phyloP scores from a whole-genome alignment of 2,329 filamentous ascomycete species.

The Calonectria naviculata region DNA sequence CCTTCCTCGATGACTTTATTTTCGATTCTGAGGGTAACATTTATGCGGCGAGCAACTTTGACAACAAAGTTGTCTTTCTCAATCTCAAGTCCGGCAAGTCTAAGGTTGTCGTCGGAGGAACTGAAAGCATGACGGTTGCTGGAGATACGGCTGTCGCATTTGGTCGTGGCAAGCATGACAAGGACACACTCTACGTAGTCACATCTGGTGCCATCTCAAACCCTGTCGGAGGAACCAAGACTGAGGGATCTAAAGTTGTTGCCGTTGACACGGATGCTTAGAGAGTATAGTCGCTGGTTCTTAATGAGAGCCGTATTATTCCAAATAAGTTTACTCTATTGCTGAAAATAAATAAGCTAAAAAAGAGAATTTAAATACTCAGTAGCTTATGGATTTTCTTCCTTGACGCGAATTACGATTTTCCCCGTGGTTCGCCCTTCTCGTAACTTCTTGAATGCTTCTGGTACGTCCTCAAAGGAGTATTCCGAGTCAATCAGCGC shows the following conservation, averaged over 20 bases:
- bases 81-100: slow-evolving; percentile 22
- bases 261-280: slow-evolving; percentile 15
- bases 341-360: neutral
- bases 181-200: slow-evolving; percentile 23
- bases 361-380: neutral
- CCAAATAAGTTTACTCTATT: neutral
- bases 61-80: slow-evolving; percentile 33
- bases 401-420: slow-evolving; percentile 13
- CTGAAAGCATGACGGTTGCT: slow-evolving; percentile 29
- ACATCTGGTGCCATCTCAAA: slow-evolving; percentile 27
- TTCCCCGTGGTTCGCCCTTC: slow-evolving; percentile 10
- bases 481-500: neutral
- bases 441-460: slow-evolving; percentile 8
- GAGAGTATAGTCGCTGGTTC: neutral
- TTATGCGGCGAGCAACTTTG: slow-evolving; percentile 33
- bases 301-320: neutral
- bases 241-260: slow-evolving; percentile 35
- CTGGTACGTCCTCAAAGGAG: slow-evolving; percentile 1
- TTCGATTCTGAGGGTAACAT: slow-evolving; percentile 33
- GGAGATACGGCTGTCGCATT: slow-evolving; percentile 34
- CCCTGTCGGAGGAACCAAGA: slow-evolving; percentile 29
- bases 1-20: slow-evolving; percentile 36
- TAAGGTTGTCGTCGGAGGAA: slow-evolving; percentile 27
- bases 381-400: neutral
- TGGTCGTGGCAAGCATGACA: slow-evolving; percentile 24